phyloP scores from a whole-genome alignment of 148 eudicot species.

The Chenopodium berlandieri region DNA sequence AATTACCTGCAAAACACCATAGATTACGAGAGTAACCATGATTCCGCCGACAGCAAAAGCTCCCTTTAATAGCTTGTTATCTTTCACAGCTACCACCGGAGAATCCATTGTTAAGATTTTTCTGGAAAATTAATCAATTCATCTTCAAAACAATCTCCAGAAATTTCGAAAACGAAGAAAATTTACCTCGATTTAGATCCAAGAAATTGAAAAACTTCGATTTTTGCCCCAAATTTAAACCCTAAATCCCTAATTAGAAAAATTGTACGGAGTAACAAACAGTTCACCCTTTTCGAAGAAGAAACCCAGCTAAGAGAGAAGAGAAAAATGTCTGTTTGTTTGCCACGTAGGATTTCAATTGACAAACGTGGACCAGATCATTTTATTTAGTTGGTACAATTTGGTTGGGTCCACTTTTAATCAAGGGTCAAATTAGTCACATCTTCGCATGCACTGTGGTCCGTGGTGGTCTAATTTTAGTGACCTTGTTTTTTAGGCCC shows the following conservation, averaged over 20 bases:
- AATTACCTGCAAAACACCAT: slow-evolving; percentile 72
- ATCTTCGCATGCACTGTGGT: too few relatives aligned
- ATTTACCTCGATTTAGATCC: background rate
- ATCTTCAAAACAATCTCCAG: background rate
- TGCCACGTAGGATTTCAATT: slow-evolving; percentile 16
- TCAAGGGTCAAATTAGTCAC: too few relatives aligned
- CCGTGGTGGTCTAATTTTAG: too few relatives aligned
- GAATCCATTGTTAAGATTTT: slow-evolving; percentile 26
- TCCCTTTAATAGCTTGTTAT: slow-evolving; percentile 48
- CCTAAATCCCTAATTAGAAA: background rate
- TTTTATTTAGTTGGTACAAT: background rate
- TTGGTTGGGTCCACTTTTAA: too few relatives aligned
- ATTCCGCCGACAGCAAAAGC: slow-evolving; percentile 69
- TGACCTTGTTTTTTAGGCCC: too few relatives aligned
- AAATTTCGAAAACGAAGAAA: background rate
- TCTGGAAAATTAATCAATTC: background rate
- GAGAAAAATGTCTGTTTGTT: background rate
- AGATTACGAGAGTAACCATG: slow-evolving; percentile 79
- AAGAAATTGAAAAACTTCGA: background rate
- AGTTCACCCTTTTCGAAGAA: background rate
- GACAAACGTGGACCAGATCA: background rate
- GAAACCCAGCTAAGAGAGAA: background rate
- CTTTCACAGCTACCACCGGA: slow-evolving; percentile 32
- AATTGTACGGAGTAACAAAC: background rate
- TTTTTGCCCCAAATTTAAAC: too few relatives aligned